phyloP scores from a whole-genome alignment of 1,139 yeast genomes.

The Sugiyamaella novakii region DNA sequence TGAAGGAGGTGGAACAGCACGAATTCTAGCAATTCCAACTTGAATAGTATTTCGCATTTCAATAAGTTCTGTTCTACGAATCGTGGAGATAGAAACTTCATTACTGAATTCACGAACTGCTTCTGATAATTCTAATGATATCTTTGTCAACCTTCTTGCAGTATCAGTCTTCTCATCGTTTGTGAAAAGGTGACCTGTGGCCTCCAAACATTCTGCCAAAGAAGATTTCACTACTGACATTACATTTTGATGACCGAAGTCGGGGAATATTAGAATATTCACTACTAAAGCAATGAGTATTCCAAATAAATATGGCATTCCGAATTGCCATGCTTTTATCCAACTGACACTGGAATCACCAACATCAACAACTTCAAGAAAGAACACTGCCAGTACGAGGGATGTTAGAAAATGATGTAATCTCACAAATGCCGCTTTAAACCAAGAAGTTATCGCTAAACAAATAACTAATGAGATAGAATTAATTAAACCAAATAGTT shows the following conservation, averaged over 20 bases:
- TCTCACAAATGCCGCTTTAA: conserved; percentile 47
- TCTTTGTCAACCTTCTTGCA: conserved; percentile 39
- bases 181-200: conserved; percentile 23
- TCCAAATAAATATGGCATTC: conserved; percentile 51
- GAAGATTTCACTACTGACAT: conserved; percentile 26
- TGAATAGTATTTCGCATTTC: conserved; percentile 48
- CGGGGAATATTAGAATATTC: conserved; percentile 46
- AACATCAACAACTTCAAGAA: conserved; percentile 35
- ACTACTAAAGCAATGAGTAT: conserved; percentile 44
- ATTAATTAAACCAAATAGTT: conserved; percentile 52
- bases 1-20: conserved; percentile 46
- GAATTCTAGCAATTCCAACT: conserved; percentile 44
- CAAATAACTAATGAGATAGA: conserved; percentile 49
- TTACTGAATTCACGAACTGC: conserved; percentile 49
- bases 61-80: conserved; percentile 42
- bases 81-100: conserved; percentile 45
- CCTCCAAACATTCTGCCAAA: conserved; percentile 27
- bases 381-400: conserved; percentile 46
- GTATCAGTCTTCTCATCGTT: conserved; percentile 28
- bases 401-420: conserved; percentile 45
- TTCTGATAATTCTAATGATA: conserved; percentile 44
- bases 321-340: conserved; percentile 48
- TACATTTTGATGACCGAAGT: conserved; percentile 42
- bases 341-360: conserved; percentile 35
- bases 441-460: conserved; percentile 45